These are phyloP conservation scores for Cercospora citrullina DNA, from an alignment of 2,329 filamentous ascomycete species.

Conservation along the genomic window DNA sequence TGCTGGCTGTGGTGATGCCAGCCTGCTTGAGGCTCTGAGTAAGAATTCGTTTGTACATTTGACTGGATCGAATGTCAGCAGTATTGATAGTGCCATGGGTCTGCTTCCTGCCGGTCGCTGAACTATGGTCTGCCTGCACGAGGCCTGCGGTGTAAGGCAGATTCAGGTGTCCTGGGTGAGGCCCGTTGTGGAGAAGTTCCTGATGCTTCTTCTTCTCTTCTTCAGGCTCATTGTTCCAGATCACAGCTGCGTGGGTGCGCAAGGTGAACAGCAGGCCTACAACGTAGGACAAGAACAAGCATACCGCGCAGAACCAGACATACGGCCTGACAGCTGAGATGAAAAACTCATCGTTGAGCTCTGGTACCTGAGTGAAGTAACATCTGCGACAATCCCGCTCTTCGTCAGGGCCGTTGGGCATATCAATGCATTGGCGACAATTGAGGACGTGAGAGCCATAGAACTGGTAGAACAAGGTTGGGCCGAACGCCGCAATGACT, in stretches of 20 bases:
- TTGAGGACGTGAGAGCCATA: constrained; percentile 96
- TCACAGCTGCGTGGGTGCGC: constrained; percentile 91
- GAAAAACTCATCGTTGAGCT: constrained; percentile 85
- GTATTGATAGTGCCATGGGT: constrained; percentile 36
- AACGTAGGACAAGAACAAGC: constrained; percentile 88
- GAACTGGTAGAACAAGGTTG: constrained; percentile 96
- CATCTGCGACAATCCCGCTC: constrained; percentile 82
- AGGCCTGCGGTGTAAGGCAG: constrained; percentile 26
- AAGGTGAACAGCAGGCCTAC: constrained; percentile 95
- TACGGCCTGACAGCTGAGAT: constrained; percentile 88
- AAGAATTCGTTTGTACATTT: constrained; percentile 89
- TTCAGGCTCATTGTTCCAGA: constrained; percentile 80
- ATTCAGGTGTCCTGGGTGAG: constrained; percentile 24
- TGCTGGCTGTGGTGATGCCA: constrained; percentile 62
- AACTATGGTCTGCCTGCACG: constrained; percentile 16
- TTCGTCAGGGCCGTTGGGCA: constrained; percentile 49
- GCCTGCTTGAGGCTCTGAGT: constrained; percentile 86
- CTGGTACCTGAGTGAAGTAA: constrained; percentile 86
- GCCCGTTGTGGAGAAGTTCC: neutral
- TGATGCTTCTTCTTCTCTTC: constrained; percentile 48
- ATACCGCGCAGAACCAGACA: constrained; percentile 80
- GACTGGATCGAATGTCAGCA: constrained; percentile 78
- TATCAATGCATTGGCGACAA: constrained; percentile 60
- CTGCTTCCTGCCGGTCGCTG: constrained; percentile 18
- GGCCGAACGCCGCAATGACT: constrained; percentile 90